Percentiles rank a stretch among this genome's conserved stretches.
Conservation (phyloP, 2,329 filamentous ascomycete species). For the Albophoma yamanashiensis region DNA sequence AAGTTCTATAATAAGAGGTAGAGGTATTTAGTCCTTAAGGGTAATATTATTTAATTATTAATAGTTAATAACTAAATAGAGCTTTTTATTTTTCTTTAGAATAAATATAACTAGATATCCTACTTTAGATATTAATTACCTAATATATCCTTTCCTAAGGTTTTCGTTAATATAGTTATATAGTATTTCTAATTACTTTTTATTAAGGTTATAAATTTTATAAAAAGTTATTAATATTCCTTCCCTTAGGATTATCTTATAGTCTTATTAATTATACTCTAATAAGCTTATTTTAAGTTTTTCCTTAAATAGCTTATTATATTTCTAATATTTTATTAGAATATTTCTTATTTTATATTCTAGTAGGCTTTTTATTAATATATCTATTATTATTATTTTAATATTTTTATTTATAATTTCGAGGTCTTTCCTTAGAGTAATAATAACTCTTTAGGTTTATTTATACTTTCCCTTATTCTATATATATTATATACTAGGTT, state of each 20-base stretch:
- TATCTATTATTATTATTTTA: neutral
- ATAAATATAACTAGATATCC: neutral
- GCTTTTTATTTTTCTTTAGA: too few species aligned
- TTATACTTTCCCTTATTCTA: neutral
- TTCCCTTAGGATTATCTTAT: conserved; percentile 3
- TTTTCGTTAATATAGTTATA: neutral
- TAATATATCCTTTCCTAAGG: neutral
- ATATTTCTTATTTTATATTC: neutral
- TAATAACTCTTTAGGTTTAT: neutral
- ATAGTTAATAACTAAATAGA: conserved; percentile 14
- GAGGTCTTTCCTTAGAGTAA: neutral
- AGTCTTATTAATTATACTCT: conserved; percentile 3
- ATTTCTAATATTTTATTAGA: conserved; percentile 2
- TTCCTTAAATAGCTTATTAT: conserved; percentile 5
- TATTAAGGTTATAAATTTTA: conserved; percentile 5
- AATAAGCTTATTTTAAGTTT: conserved; percentile 2
- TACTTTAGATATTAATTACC: conserved; percentile 4
- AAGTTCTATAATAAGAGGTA: conserved; percentile 12
- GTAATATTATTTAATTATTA: conserved; percentile 11
- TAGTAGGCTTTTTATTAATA: neutral
- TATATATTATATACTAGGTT: neutral
- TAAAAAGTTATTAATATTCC: too few species aligned
- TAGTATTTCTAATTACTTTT: conserved; percentile 2
- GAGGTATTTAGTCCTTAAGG: conserved; percentile 10
- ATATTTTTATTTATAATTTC: neutral